Evolutionary conservation across 257 asterid genomes (phyloP).

Genomic region (Jaltomata sinuosa): DNA sequence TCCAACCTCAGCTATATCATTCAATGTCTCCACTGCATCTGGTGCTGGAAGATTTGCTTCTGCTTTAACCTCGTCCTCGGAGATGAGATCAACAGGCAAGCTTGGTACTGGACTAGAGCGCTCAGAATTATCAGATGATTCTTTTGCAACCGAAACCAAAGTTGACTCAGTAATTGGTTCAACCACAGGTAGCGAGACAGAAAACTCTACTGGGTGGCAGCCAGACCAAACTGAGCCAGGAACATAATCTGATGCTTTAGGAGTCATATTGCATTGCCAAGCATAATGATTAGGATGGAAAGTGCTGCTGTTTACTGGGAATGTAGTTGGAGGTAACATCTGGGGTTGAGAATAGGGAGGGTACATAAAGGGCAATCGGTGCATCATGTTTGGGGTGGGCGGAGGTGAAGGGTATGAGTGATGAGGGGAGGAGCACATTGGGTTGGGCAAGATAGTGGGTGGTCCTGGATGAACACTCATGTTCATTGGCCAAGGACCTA

Average conservation of each 20-base stretch:
- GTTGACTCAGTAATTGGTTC: constrained; percentile 45
- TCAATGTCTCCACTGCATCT: constrained; percentile 39
- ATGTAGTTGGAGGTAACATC: constrained; percentile 47
- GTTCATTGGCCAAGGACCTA: constrained; percentile 82
- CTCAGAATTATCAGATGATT: constrained; percentile 35
- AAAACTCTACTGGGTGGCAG: constrained; percentile 53
- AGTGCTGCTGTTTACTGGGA: constrained; percentile 46
- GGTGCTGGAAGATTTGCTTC: constrained; percentile 44
- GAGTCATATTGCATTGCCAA: constrained; percentile 64
- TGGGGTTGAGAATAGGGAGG: constrained; percentile 75
- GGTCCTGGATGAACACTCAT: constrained; percentile 80
- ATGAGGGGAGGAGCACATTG: constrained; percentile 70
- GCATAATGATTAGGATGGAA: constrained; percentile 68
- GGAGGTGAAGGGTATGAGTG: constrained; percentile 88
- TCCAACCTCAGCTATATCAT: constrained; percentile 18
- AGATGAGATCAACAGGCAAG: constrained; percentile 48
- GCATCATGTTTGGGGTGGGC: constrained; percentile 74
- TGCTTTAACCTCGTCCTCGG: constrained; percentile 51
- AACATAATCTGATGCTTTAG: constrained; percentile 47
- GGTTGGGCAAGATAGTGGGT: constrained; percentile 52
- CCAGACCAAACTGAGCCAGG: constrained; percentile 67
- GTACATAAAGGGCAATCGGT: constrained; percentile 69
- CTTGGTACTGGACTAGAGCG: constrained; percentile 30
- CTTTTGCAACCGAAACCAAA: constrained; percentile 21
- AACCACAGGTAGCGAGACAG: constrained; percentile 50